Conservation (phyloP, 2,329 filamentous ascomycete genomes). For the Pseudogymnoascus sp. region DNA sequence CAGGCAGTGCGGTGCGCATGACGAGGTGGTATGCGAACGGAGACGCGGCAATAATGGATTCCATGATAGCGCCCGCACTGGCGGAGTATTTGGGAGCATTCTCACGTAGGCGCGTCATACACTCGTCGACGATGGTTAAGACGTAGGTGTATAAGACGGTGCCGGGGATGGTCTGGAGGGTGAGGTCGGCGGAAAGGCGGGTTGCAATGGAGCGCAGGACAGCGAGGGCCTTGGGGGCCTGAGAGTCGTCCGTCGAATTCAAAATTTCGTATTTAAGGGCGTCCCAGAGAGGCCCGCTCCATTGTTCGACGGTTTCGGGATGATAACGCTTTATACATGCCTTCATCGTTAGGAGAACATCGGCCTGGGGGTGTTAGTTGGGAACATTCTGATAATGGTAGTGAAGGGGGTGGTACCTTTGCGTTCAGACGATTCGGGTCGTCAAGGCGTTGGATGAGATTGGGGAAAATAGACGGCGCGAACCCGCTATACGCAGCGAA, state of each 20-base stretch:
- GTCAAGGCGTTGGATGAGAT: slow-evolving; percentile 10
- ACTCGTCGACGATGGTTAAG: slow-evolving; percentile 4
- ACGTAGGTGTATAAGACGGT: slow-evolving; percentile 9
- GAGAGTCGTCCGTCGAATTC: slow-evolving; percentile 26
- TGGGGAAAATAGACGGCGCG: neutral
- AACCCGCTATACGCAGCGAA: slow-evolving; percentile 3
- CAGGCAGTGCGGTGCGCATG: slow-evolving; percentile 17
- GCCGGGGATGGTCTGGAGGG: slow-evolving; percentile 8
- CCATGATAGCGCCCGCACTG: slow-evolving; percentile 16
- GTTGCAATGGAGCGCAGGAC: slow-evolving; percentile 18
- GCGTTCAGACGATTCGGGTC: slow-evolving; percentile 1
- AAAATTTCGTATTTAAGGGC: slow-evolving; percentile 27
- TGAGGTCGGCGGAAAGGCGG: slow-evolving; percentile 9
- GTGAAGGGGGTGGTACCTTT: neutral
- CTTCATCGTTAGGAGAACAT: slow-evolving; percentile 11
- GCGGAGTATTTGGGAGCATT: neutral
- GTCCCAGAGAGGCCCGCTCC: slow-evolving; percentile 24
- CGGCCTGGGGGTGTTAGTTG: neutral
- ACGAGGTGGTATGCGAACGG: slow-evolving; percentile 18
- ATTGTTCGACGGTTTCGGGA: slow-evolving; percentile 13
- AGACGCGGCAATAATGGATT: slow-evolving; percentile 16
- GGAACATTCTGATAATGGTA: no score
- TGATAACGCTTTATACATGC: slow-evolving; percentile 15
- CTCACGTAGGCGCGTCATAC: slow-evolving; percentile 7
- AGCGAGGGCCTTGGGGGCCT: slow-evolving; percentile 20